Evolutionary conservation across 768 basidiomycete species (phyloP).

Genomic region (Boletellus ananas): DNA sequence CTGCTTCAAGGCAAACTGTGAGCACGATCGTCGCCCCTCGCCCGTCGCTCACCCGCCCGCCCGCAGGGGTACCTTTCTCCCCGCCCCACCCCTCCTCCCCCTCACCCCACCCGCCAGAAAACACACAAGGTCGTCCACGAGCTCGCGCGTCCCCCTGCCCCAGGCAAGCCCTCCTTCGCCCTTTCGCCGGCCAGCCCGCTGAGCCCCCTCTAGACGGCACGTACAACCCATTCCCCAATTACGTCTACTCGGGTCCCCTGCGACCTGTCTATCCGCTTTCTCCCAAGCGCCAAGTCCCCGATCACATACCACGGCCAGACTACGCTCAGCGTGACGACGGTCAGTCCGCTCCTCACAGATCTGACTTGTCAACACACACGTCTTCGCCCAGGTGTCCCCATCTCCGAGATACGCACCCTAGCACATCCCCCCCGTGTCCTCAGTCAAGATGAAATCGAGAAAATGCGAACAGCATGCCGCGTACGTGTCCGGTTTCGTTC

Average conservation of each 20-base stretch:
- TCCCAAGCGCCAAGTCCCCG: conserved; percentile 69
- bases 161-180: conserved; percentile 6
- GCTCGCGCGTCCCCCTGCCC: conserved; percentile 39
- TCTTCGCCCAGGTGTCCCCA: conserved; percentile 48
- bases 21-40: conserved; percentile 31
- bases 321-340: conserved; percentile 65
- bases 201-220: conserved; percentile 53
- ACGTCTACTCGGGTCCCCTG: conserved; percentile 72
- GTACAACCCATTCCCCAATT: conserved; percentile 76
- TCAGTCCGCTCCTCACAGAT: conserved; percentile 32
- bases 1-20: conserved; percentile 94
- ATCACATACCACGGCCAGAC: conserved; percentile 83
- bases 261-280: conserved; percentile 89
- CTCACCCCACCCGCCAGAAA: conserved; percentile 50
- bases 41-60: background rate
- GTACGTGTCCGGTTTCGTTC: conserved; percentile 47
- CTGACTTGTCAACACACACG: background rate
- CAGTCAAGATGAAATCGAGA: conserved; percentile 72
- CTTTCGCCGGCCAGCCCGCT: background rate
- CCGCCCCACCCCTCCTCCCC: background rate
- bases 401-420: conserved; percentile 51
- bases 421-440: conserved; percentile 67
- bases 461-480: conserved; percentile 82
- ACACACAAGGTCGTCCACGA: conserved; percentile 76
- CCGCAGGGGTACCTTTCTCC: conserved; percentile 23